Conservation (phyloP, 805 yeast genomes). For the Suhomyces faveliae region DNA sequence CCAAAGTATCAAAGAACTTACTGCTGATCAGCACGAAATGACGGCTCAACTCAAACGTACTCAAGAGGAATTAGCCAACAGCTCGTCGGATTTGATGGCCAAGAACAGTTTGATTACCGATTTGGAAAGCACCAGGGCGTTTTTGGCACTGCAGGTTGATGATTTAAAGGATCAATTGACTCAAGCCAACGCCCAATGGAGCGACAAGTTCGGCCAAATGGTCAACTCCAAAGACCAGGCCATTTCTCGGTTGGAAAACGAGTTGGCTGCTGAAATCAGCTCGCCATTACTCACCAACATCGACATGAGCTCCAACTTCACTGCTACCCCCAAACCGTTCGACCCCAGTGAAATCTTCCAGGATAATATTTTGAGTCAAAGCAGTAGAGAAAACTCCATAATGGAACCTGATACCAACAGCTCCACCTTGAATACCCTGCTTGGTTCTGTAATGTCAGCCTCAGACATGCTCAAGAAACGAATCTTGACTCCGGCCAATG, state of each 20-base stretch:
- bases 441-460: background rate
- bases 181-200: conserved; percentile 2
- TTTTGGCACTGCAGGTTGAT: background rate
- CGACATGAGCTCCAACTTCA: conserved; percentile 1
- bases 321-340: conserved; percentile 1
- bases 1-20: conserved; percentile 1
- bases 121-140: conserved; percentile 3
- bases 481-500: conserved; percentile 8
- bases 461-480: background rate
- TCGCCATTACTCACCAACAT: conserved; percentile 7
- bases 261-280: conserved; percentile 2
- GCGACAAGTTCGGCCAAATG: conserved; percentile 1
- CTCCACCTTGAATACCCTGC: background rate
- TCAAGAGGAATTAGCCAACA: conserved; percentile 5
- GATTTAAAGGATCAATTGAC: conserved; percentile 12
- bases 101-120: conserved; percentile 3
- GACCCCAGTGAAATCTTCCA: conserved; percentile 9
- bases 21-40: conserved; percentile 6
- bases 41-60: conserved; percentile 6
- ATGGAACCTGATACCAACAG: conserved; percentile 2
- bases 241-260: conserved; percentile 1
- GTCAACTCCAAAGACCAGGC: background rate
- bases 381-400: conserved; percentile 7
- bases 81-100: background rate
- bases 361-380: conserved; percentile 7